phyloP scores from a whole-genome alignment of 1,284 basidiomycete species.

The Melanopsichium pennsylvanicum region DNA sequence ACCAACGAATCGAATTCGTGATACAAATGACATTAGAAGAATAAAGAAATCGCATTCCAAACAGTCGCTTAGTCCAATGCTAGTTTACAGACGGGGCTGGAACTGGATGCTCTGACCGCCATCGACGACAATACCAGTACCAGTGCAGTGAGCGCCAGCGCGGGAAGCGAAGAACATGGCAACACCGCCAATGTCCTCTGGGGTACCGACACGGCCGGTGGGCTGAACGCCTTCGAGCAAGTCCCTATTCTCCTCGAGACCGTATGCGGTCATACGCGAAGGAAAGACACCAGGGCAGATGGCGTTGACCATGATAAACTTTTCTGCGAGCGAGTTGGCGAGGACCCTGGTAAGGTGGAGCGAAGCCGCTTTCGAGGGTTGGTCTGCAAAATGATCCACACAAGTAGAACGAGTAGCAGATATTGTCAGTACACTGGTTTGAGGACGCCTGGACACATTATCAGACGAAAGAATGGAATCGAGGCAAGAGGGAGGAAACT shows the following conservation, averaged over 20 bases:
- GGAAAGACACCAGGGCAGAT: slow-evolving; percentile 82
- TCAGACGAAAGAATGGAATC: too few relatives aligned
- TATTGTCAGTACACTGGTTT: too few relatives aligned
- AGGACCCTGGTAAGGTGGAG: slow-evolving; percentile 82
- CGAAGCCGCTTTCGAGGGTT: slow-evolving; percentile 75
- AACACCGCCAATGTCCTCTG: slow-evolving; percentile 79
- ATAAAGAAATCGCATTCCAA: too few relatives aligned
- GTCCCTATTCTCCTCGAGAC: slow-evolving; percentile 70
- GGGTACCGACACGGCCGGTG: slow-evolving; percentile 71
- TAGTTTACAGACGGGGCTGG: slow-evolving; percentile 38
- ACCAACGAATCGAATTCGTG: too few relatives aligned
- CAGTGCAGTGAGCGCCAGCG: slow-evolving; percentile 77
- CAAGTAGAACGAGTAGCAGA: too few relatives aligned
- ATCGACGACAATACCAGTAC: slow-evolving; percentile 74
- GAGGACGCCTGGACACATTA: not conserved
- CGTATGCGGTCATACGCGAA: slow-evolving; percentile 84
- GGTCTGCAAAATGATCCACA: slow-evolving; percentile 42
- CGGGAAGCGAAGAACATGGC: slow-evolving; percentile 77
- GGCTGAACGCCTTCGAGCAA: slow-evolving; percentile 59
- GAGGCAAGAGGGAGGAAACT: slow-evolving; percentile 55
- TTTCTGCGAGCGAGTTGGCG: slow-evolving; percentile 74
- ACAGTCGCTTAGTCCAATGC: too few relatives aligned
- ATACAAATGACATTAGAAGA: too few relatives aligned
- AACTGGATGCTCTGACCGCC: slow-evolving; percentile 70
- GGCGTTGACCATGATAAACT: slow-evolving; percentile 74